phyloP scores from a whole-genome alignment of 495 filamentous ascomycete species.

The Friedmanniomyces simplex region DNA sequence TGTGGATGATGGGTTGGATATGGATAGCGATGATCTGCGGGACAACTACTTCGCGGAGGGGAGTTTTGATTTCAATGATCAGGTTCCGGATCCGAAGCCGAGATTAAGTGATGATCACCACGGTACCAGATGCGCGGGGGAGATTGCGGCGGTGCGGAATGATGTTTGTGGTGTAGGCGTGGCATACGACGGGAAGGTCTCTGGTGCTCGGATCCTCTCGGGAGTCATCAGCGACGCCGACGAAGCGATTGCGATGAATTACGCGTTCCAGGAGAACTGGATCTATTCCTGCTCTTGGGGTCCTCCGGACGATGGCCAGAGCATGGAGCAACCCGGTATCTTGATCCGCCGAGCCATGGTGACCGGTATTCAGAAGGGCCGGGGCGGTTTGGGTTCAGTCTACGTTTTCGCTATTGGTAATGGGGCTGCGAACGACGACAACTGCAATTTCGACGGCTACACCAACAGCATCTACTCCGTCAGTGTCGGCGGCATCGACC shows the following conservation, averaged over 20 bases:
- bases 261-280: constrained; percentile 78
- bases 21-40: constrained; percentile 91
- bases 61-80: constrained; percentile 92
- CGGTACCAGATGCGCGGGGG: constrained; percentile 88
- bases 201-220: constrained; percentile 83
- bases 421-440: constrained; percentile 75
- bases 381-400: constrained; percentile 73
- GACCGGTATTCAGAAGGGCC: constrained; percentile 82
- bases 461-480: constrained; percentile 99
- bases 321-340: constrained; percentile 88
- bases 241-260: constrained; percentile 87
- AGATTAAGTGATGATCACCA: constrained; percentile 71
- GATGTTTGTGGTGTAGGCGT: constrained; percentile 93
- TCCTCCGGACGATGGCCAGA: constrained; percentile 79
- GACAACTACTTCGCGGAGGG: constrained; percentile 84
- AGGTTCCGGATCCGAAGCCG: constrained; percentile 65
- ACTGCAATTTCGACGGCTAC: constrained; percentile 99
- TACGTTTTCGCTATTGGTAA: constrained; percentile 98
- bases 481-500: constrained; percentile 87
- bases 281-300: constrained; percentile 99
- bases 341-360: constrained; percentile 84
- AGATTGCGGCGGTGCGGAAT: constrained; percentile 83
- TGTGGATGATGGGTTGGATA: constrained; percentile 92
- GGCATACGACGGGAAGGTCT: constrained; percentile 81
- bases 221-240: constrained; percentile 85